Evolutionary conservation across 148 eudicot genomes (phyloP).

Genomic region (Euryodendron excelsum): DNA sequence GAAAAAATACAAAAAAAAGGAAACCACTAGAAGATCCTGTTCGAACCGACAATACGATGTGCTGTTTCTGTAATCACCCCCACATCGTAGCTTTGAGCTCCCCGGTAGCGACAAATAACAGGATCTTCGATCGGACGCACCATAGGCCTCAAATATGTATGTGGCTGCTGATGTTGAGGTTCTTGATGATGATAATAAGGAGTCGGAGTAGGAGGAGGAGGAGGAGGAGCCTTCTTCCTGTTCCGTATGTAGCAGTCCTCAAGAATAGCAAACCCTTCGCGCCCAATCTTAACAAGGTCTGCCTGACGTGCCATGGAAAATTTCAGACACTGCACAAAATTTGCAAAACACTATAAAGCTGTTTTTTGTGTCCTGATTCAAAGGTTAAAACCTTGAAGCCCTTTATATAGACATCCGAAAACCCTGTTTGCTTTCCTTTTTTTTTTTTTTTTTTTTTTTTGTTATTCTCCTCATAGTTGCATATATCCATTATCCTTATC

Average conservation of each 20-base stretch:
- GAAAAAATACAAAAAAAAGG: neutral
- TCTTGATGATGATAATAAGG: too few relatives aligned
- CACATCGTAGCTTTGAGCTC: neutral
- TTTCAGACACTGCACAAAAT: neutral
- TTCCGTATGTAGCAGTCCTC: slow-evolving; percentile 5
- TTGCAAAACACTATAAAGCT: neutral
- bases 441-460: too few relatives aligned
- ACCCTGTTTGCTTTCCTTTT: neutral
- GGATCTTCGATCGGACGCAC: neutral
- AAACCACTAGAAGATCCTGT: too few relatives aligned
- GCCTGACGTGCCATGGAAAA: slow-evolving; percentile 13
- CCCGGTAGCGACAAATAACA: neutral
- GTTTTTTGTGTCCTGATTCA: slow-evolving; percentile 5
- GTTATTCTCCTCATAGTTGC: neutral
- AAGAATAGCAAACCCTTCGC: slow-evolving; percentile 8
- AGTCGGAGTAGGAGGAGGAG: too few relatives aligned
- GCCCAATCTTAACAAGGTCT: slow-evolving; percentile 13
- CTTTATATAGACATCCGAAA: slow-evolving; percentile 4
- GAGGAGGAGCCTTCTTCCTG: neutral
- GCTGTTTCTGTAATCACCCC: neutral
- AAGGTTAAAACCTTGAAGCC: neutral
- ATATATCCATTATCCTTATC: neutral
- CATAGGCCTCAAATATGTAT: neutral
- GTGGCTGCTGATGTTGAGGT: neutral
- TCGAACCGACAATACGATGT: too few relatives aligned